Evolutionary conservation across 2,329 filamentous ascomycete species (phyloP), one percentile per base, ranked within the genome.

Genomic region (Mycosphaerella sp.): DNA sequence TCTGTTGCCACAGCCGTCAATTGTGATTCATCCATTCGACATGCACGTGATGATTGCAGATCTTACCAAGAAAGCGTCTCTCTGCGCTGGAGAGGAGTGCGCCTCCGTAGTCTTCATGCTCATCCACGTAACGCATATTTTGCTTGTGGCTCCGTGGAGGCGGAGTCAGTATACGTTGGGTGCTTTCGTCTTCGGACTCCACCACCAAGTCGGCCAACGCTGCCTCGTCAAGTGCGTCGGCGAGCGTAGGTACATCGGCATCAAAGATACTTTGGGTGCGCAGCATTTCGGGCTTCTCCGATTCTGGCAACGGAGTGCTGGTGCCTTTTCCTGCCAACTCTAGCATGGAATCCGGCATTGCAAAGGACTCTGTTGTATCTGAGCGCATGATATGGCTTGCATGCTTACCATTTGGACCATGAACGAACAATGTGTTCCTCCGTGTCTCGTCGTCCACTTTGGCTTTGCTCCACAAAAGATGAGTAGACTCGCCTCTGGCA

Each of bases 41-140:
- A 8, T n/a, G 12, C 11, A 3, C n/a, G 47, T 9, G 14, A 10
- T 38, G 34, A 56, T 40, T 11, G 34, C 4, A 38, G 34, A 38
- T 5, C 34, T 38, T 56, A 66, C 64, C 55, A 7, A 68, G 59
- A 7, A 65, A 43, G 17, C 59, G 36, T 26, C 51, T 58, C 29
- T 67, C 65, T n/a, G 54, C 54, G 0, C 57, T 53, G 3, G 63
- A 62, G 26, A 67, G 55, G 4, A 68, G 51, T 6, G 62, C 65
- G 4, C 66, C 65, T 14, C 60, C 64, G 44, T 67, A 68, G 51
- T 67, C 63, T 34, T 68, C 65, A 38, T 66, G 41, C 26, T 62
- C 53, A 32, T 65, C 59, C 12, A 67, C 65, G 7, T 64, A 60
- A 17, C 65, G 64, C 14, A 64, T 54, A 46, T 67, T 67, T n/a